These are phyloP conservation scores for Mycena galericulata DNA, from an alignment of 768 basidiomycete genomes.

Conservation along the genomic window DNA sequence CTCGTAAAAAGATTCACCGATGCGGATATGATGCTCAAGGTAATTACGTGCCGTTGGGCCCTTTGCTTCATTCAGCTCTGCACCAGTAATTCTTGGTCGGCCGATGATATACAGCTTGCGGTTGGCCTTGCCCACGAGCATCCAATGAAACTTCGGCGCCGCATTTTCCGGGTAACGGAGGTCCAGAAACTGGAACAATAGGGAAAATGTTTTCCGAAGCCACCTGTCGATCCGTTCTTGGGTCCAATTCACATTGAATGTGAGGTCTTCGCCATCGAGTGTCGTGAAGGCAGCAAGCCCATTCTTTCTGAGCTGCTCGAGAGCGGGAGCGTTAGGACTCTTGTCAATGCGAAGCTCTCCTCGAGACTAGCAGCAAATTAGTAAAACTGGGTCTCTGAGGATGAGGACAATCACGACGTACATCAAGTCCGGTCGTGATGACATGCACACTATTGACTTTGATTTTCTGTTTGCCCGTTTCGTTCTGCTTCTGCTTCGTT, in stretches of 20 bases:
- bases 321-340: not conserved
- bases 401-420: too few species aligned
- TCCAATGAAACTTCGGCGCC: not conserved
- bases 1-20: not conserved
- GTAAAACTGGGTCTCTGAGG: too few species aligned
- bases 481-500: too few species aligned
- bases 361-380: not conserved
- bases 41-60: not conserved
- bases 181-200: constrained; percentile 8
- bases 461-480: too few species aligned
- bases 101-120: not conserved
- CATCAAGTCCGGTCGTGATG: too few species aligned
- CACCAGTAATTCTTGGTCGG: not conserved
- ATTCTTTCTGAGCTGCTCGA: not conserved
- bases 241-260: not conserved
- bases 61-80: not conserved
- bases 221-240: not conserved
- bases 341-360: not conserved
- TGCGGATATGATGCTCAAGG: not conserved
- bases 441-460: too few species aligned
- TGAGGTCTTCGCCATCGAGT: not conserved
- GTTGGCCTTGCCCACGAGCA: not conserved
- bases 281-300: not conserved
- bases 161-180: constrained; percentile 3
- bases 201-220: not conserved